phyloP scores from a whole-genome alignment of 192 early-diverging fungal species.

The Chytriomyces hyalinus region DNA sequence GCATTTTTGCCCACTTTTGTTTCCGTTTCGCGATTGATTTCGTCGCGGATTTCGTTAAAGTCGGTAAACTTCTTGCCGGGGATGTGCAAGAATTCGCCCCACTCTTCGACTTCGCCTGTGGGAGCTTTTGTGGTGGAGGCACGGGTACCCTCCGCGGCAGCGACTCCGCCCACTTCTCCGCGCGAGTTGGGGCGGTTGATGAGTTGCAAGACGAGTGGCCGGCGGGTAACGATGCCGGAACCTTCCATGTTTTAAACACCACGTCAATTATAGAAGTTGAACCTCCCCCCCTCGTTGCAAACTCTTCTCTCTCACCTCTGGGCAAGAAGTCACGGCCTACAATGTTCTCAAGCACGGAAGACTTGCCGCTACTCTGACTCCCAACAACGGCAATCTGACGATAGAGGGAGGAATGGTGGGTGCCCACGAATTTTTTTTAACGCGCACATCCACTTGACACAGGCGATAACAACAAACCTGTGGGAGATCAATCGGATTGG shows the following conservation, averaged over 20 bases:
- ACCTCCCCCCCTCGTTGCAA: not conserved
- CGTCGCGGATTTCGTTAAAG: conserved; percentile 97
- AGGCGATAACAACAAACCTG: conserved; percentile 50
- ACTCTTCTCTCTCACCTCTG: conserved; percentile 55
- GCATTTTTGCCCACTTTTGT: conserved; percentile 55
- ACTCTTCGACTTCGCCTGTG: conserved; percentile 30
- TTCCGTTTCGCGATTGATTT: conserved; percentile 93
- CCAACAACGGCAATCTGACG: conserved; percentile 63
- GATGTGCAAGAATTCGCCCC: conserved; percentile 91
- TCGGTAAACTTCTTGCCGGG: conserved; percentile 95
- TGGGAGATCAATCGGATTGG: conserved; percentile 64
- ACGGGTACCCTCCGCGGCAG: conserved; percentile 36
- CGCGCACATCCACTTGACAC: not conserved
- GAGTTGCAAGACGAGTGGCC: conserved; percentile 95
- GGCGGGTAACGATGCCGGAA: conserved; percentile 95
- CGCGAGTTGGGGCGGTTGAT: conserved; percentile 87
- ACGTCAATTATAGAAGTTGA: not conserved
- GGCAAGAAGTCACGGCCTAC: conserved; percentile 98
- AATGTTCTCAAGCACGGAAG: conserved; percentile 97
- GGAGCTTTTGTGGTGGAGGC: not conserved
- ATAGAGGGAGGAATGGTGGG: not conserved
- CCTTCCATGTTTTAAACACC: conserved; percentile 49
- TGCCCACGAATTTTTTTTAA: not conserved
- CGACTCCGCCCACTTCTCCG: conserved; percentile 61
- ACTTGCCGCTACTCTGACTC: conserved; percentile 77